These are phyloP conservation scores for Cyclotella choctawhatcheeana DNA, from an alignment of 108 stramenopile genomes.

Conservation along the genomic window DNA sequence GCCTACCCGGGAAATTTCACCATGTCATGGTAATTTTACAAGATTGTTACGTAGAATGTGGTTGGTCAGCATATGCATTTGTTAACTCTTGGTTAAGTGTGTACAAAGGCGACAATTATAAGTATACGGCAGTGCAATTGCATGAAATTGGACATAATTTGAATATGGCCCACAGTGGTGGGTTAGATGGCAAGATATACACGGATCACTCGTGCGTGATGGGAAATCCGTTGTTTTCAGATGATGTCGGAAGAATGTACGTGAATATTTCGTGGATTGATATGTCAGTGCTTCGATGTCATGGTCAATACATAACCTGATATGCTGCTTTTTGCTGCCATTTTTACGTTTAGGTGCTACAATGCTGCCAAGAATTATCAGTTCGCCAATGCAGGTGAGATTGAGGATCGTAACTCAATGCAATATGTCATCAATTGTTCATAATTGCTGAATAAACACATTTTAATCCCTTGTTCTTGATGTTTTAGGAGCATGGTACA, in stretches of 20 bases:
- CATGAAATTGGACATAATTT: conserved; percentile 50
- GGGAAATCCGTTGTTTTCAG: conserved; percentile 40
- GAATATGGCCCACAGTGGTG: conserved; percentile 39
- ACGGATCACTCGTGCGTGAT: conserved; percentile 46
- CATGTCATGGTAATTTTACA: conserved; percentile 44
- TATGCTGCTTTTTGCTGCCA: neutral
- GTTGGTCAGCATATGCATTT: conserved; percentile 50
- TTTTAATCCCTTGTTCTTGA: neutral
- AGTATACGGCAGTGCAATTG: conserved; percentile 29
- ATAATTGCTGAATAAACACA: no score
- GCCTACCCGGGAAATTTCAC: conserved; percentile 29
- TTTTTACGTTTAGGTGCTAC: conserved; percentile 3
- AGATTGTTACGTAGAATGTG: conserved; percentile 37
- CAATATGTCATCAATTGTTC: no score
- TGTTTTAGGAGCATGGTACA: conserved; percentile 28
- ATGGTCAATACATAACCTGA: neutral
- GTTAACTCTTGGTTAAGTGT: conserved; percentile 40
- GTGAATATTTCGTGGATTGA: neutral
- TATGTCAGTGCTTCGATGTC: neutral
- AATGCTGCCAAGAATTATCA: conserved; percentile 31
- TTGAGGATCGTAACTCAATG: no score
- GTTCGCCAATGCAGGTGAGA: conserved; percentile 12
- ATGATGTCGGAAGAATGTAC: conserved; percentile 8
- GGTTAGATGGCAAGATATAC: conserved; percentile 31
- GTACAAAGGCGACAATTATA: conserved; percentile 26